Conservation (phyloP, 177 flowering plant species). For the Vitis hybrid region DNA sequence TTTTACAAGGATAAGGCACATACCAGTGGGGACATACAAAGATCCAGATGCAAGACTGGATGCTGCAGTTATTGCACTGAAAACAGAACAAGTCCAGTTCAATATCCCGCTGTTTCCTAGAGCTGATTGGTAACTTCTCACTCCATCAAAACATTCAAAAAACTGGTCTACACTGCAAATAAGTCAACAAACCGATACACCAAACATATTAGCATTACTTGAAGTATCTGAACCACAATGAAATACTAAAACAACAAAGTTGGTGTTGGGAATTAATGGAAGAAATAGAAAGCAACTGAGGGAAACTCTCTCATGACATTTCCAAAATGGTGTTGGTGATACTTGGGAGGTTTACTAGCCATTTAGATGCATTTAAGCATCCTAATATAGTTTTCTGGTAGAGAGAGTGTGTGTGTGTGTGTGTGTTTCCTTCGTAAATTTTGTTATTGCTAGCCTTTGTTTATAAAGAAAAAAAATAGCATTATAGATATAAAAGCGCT, state of each 20-base stretch:
- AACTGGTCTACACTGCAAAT: conserved; percentile 86
- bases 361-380: too few relatives aligned
- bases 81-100: conserved; percentile 96
- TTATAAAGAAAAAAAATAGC: too few relatives aligned
- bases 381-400: too few relatives aligned
- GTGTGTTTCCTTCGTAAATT: too few relatives aligned
- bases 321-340: too few relatives aligned
- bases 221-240: background rate
- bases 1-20: conserved; percentile 14
- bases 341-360: too few relatives aligned
- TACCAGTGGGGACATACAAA: conserved; percentile 68
- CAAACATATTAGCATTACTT: conserved; percentile 9
- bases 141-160: conserved; percentile 91
- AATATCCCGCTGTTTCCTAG: conserved; percentile 85
- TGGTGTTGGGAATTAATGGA: too few relatives aligned
- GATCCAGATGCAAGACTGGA: conserved; percentile 95
- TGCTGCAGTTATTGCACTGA: conserved; percentile 92
- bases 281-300: too few relatives aligned
- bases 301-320: too few relatives aligned
- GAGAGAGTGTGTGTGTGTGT: too few relatives aligned
- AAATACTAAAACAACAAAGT: background rate
- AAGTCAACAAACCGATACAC: conserved; percentile 12
- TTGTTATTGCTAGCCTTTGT: too few relatives aligned
- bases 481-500: too few relatives aligned
- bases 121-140: conserved; percentile 79